Conservation (phyloP, 2,329 filamentous ascomycete species). For the Myriosclerotinia duriaeana region DNA sequence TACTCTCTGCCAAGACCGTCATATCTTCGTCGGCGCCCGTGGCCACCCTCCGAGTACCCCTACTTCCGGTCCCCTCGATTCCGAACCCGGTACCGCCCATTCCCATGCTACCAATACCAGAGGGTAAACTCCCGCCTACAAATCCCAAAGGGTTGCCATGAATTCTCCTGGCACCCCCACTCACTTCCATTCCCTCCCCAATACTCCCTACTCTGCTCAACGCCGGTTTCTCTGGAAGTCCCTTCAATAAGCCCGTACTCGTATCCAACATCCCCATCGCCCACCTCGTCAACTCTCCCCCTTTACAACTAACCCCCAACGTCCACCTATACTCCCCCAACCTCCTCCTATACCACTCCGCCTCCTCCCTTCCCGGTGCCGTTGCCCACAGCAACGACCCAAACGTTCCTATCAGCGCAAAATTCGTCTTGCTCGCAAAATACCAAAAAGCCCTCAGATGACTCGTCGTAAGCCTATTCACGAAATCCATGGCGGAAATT, state of each 20-base stretch:
- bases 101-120: slow-evolving; percentile 6
- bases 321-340: slow-evolving; percentile 94
- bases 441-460: slow-evolving; percentile 94
- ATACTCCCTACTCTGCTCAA: slow-evolving; percentile 53
- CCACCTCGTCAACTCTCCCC: slow-evolving; percentile 58
- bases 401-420: slow-evolving; percentile 92
- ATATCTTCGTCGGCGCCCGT: slow-evolving; percentile 32
- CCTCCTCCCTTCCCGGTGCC: slow-evolving; percentile 81
- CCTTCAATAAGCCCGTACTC: slow-evolving; percentile 65
- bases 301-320: slow-evolving; percentile 76
- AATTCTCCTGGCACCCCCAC: slow-evolving; percentile 4
- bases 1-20: slow-evolving; percentile 32
- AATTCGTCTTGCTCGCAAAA: slow-evolving; percentile 84
- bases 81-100: slow-evolving; percentile 17
- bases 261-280: slow-evolving; percentile 78
- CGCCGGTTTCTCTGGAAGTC: slow-evolving; percentile 68
- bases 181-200: slow-evolving; percentile 26
- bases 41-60: slow-evolving; percentile 23
- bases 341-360: slow-evolving; percentile 84
- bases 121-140: slow-evolving; percentile 8
- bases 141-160: slow-evolving; percentile 14
- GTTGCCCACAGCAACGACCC: slow-evolving; percentile 88
- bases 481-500: slow-evolving; percentile 96
- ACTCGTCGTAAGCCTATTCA: slow-evolving; percentile 82
- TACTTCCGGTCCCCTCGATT: slow-evolving; percentile 13